Conservation (phyloP, 192 early-diverging fungal genomes). For the Gryganskiella cystojenkinii region DNA sequence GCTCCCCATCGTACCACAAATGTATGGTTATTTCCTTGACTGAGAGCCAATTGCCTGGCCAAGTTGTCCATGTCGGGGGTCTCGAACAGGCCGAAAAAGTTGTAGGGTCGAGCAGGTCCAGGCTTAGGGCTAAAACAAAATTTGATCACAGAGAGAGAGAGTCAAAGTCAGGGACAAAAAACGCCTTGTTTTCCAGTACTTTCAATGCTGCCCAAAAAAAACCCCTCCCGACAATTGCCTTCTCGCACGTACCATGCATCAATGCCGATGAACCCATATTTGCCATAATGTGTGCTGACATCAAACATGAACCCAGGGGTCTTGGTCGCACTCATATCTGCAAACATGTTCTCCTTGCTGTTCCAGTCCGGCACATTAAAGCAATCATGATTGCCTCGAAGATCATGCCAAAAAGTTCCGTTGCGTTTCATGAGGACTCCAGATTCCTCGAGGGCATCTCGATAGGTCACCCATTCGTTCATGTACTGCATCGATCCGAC, state of each 20-base stretch:
- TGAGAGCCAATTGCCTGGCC: slow-evolving; percentile 58
- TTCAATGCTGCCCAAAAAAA: too few relatives aligned
- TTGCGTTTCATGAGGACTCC: slow-evolving; percentile 58
- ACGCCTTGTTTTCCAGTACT: too few relatives aligned
- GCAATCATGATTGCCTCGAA: slow-evolving; percentile 96
- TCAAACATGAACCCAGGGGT: slow-evolving; percentile 67
- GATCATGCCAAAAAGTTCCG: slow-evolving; percentile 82
- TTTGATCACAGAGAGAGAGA: too few relatives aligned
- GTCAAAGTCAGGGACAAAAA: neutral
- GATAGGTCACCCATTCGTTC: slow-evolving; percentile 87
- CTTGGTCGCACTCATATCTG: slow-evolving; percentile 60
- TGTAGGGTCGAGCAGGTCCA: slow-evolving; percentile 85
- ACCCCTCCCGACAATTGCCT: too few relatives aligned
- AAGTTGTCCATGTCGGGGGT: slow-evolving; percentile 78
- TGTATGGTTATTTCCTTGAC: slow-evolving; percentile 64
- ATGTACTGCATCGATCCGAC: slow-evolving; percentile 78
- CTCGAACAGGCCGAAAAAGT: slow-evolving; percentile 91
- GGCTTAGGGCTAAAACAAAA: slow-evolving; percentile 58
- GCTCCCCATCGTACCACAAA: too few relatives aligned
- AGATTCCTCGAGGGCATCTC: slow-evolving; percentile 65
- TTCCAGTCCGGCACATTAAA: slow-evolving; percentile 79
- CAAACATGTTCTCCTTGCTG: slow-evolving; percentile 71
- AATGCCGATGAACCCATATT: slow-evolving; percentile 84
- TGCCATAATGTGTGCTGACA: slow-evolving; percentile 74
- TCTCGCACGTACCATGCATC: slow-evolving; percentile 87